Base-by-base conservation (phyloP, 2,329 filamentous ascomycete genomes). In the Xylaria arbuscula region DNA sequence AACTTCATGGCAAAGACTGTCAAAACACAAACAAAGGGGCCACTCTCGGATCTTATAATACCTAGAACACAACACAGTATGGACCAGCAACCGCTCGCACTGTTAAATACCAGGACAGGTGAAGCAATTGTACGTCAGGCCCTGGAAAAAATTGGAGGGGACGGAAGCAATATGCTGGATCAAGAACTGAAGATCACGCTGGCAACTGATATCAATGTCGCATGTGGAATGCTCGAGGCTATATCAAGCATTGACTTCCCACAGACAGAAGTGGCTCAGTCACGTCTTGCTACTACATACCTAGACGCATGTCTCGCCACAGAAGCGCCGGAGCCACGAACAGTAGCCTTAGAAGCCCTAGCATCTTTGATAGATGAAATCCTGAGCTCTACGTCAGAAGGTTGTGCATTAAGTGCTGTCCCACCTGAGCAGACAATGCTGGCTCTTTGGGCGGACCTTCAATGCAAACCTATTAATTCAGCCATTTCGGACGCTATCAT, bases 401-500 rank as follows among this genome's bases (percentile, higher is more conserved):
- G 58, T 17, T 54, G 66, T 11, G 72, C 71, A 0, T 34, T 78
- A 1, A 69, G 72, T 2, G 63, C 72, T 11, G 69, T 86, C 5
- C 79, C 82, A 1, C 58, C 76, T 0, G 70, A 74, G 4, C 72
- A 78, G 57, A 72, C 75, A 0, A 77, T 87, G 34, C 70, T 76
- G 3, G 66, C 74, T 11, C 73, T 87, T 13, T 87, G 85, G 85
- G 70, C 71, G 1, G 76, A 77, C 10, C 72, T 85, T 10, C 75
- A 79, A 1, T 69, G 73, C 2, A 80, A 80, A 22, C 72, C 80
- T 2, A 77, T 85, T 71, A 87, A 82, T 70, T 85, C 86, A 4
- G 79, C 80, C 19, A 79, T 88, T 9, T 82, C 82, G 4, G 84
- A 88, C 62, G 84, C 85, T 3, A 77, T 86, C 22, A 78, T 87